phyloP scores from a whole-genome alignment of 805 yeast species.

The Clavispora carvajalis region DNA sequence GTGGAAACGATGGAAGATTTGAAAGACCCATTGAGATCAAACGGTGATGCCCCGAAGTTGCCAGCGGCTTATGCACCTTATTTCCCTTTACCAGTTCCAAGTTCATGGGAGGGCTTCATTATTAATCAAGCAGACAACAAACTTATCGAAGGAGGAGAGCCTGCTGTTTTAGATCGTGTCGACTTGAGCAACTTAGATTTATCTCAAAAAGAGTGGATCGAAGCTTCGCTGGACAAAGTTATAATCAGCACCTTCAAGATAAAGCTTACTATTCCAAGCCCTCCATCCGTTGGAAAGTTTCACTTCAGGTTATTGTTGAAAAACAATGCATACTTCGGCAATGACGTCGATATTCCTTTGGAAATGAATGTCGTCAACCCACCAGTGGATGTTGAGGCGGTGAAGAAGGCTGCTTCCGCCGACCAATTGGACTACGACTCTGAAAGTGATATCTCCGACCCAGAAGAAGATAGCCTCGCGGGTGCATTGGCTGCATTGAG shows the following conservation, averaged over 20 bases:
- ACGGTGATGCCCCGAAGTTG: slow-evolving; percentile 62
- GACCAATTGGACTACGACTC: slow-evolving; percentile 33
- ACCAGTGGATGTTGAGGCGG: slow-evolving; percentile 25
- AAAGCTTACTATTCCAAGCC: slow-evolving; percentile 70
- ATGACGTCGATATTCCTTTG: slow-evolving; percentile 69
- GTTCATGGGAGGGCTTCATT: slow-evolving; percentile 64
- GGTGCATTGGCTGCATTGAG: slow-evolving; percentile 69
- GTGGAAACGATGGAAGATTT: slow-evolving; percentile 59
- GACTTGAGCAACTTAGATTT: slow-evolving; percentile 53
- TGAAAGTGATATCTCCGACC: slow-evolving; percentile 57
- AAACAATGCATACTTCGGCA: slow-evolving; percentile 75
- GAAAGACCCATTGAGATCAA: slow-evolving; percentile 65
- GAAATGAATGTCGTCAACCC: slow-evolving; percentile 59
- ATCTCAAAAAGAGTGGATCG: slow-evolving; percentile 47
- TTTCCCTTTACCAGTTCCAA: slow-evolving; percentile 55
- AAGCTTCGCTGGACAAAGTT: slow-evolving; percentile 34
- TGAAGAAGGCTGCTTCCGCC: slow-evolving; percentile 24
- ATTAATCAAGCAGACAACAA: slow-evolving; percentile 74
- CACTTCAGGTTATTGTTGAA: slow-evolving; percentile 68
- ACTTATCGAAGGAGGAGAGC: slow-evolving; percentile 58
- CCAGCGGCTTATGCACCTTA: slow-evolving; percentile 68
- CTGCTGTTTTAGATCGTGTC: slow-evolving; percentile 45
- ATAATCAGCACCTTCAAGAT: slow-evolving; percentile 70
- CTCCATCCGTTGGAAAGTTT: slow-evolving; percentile 59
- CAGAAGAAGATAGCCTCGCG: slow-evolving; percentile 70